A percentile compares a stretch with the other conserved stretches of the same genome.
phyloP scores from a whole-genome alignment of 148 eudicot species.

The Cornus suecica region DNA sequence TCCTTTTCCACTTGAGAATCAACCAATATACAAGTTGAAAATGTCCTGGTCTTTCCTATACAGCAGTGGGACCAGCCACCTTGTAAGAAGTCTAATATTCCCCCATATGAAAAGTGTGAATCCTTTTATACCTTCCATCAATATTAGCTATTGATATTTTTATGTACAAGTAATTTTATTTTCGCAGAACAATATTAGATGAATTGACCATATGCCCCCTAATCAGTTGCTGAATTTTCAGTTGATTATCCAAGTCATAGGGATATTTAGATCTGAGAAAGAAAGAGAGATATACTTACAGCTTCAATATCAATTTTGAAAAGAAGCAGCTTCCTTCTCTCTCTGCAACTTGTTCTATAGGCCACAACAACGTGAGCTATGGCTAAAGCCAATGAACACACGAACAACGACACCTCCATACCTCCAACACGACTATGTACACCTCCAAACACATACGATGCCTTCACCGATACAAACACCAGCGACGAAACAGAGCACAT shows the following conservation, averaged over 20 bases:
- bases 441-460: slow-evolving; percentile 57
- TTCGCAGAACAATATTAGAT: not conserved
- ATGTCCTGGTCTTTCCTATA: not conserved
- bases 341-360: slow-evolving; percentile 81
- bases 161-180: not conserved
- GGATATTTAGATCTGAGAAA: not conserved
- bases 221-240: not conserved
- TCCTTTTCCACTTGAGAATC: not conserved
- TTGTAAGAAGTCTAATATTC: not conserved
- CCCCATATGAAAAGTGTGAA: not conserved
- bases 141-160: not conserved
- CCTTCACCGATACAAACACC: slow-evolving; percentile 80
- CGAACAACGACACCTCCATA: slow-evolving; percentile 44
- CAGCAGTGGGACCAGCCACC: not conserved
- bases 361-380: slow-evolving; percentile 80
- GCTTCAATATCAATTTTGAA: slow-evolving; percentile 90
- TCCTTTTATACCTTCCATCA: not conserved
- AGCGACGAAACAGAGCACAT: slow-evolving; percentile 63
- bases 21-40: not conserved
- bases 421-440: slow-evolving; percentile 1
- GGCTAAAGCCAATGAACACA: slow-evolving; percentile 56
- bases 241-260: not conserved
- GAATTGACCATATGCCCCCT: not conserved
- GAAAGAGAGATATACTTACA: slow-evolving; percentile 48
- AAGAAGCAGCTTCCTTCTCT: slow-evolving; percentile 83